Evolutionary conservation across 2,329 filamentous ascomycete species (phyloP).

Genomic region (Curvularia sp.): DNA sequence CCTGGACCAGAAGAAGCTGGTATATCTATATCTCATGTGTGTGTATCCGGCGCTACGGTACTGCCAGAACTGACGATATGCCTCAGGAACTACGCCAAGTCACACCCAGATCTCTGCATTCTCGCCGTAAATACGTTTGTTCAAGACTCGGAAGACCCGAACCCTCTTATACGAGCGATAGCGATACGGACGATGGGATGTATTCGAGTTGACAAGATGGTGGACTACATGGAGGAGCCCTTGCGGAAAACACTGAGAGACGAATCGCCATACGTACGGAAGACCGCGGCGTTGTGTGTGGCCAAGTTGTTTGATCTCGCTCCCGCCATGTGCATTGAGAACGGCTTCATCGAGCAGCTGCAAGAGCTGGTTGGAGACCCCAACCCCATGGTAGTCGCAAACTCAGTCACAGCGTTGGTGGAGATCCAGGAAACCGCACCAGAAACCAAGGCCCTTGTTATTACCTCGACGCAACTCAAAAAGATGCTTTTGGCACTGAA

Average conservation of each 20-base stretch:
- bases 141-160: conserved; percentile 98
- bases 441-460: conserved; percentile 84
- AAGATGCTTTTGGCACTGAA: conserved; percentile 96
- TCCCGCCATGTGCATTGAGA: conserved; percentile 89
- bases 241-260: conserved; percentile 94
- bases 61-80: conserved; percentile 14
- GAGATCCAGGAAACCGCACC: conserved; percentile 92
- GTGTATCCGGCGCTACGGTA: conserved; percentile 9
- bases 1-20: conserved; percentile 98
- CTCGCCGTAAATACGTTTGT: conserved; percentile 99
- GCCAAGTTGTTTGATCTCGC: conserved; percentile 98
- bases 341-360: conserved; percentile 90
- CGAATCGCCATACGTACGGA: conserved; percentile 97
- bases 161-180: conserved; percentile 90
- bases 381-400: conserved; percentile 99
- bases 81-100: conserved; percentile 96
- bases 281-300: conserved; percentile 96
- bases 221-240: conserved; percentile 99
- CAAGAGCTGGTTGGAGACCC: conserved; percentile 97
- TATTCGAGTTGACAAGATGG: conserved; percentile 98
- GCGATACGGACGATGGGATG: conserved; percentile 99
- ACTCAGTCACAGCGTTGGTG: conserved; percentile 90
- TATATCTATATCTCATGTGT: conserved; percentile 97
- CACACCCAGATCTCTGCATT: conserved; percentile 97
- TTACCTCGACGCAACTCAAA: conserved; percentile 84